Evolutionary conservation across 116 monocot species (phyloP).

Genomic region (Cymodocea nodosa): DNA sequence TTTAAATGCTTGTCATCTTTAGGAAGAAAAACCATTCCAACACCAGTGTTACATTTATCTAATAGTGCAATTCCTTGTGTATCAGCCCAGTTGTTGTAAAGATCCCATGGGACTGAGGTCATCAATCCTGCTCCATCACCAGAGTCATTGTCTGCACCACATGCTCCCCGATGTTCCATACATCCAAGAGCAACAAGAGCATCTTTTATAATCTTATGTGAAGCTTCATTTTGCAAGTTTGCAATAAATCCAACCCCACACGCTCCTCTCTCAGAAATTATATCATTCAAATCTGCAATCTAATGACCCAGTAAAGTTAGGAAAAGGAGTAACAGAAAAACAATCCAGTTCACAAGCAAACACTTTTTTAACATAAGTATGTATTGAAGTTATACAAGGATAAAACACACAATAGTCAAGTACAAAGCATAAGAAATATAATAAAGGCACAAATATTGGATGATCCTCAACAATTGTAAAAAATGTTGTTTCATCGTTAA

Average conservation of each 20-base stretch:
- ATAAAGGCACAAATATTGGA: too few relatives aligned
- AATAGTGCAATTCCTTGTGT: conserved; percentile 63
- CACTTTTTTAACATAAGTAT: too few relatives aligned
- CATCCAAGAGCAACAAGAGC: conserved; percentile 92
- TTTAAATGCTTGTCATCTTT: conserved; percentile 54
- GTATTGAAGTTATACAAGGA: too few relatives aligned
- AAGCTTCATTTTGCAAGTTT: conserved; percentile 81
- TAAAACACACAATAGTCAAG: too few relatives aligned
- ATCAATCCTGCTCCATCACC: conserved; percentile 96
- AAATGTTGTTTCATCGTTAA: too few relatives aligned
- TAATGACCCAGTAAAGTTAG: conserved; percentile 11
- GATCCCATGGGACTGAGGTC: conserved; percentile 87
- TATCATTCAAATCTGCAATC: conserved; percentile 79
- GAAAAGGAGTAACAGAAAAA: neutral
- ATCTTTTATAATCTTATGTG: conserved; percentile 68
- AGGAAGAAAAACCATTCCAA: conserved; percentile 97
- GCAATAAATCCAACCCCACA: conserved; percentile 99
- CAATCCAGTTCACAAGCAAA: too few relatives aligned
- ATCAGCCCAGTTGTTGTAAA: conserved; percentile 72
- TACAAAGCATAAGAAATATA: too few relatives aligned
- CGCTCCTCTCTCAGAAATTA: conserved; percentile 92
- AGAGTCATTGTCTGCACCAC: conserved; percentile 92
- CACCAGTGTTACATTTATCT: conserved; percentile 64
- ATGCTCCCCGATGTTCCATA: conserved; percentile 99
- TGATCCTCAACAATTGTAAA: too few relatives aligned